phyloP scores from a whole-genome alignment of 441 rosid species.

The Bruguiera hainesii region DNA sequence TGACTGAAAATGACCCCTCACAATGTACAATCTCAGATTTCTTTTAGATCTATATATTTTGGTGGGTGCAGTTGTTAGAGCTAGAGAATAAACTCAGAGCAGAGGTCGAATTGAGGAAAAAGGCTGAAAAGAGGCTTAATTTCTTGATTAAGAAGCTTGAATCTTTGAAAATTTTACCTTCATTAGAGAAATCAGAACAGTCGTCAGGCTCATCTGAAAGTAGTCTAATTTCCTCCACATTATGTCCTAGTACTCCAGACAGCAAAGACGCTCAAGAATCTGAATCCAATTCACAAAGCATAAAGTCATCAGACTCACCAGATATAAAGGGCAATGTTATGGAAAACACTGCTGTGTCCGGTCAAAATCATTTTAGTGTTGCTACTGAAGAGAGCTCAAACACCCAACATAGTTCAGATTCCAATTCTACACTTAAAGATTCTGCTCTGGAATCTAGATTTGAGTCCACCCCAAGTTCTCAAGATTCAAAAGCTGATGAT shows the following conservation, averaged over 20 bases:
- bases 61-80: conserved; percentile 46
- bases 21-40: background rate
- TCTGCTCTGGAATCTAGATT: conserved; percentile 7
- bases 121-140: conserved; percentile 62
- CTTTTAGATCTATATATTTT: conserved; percentile 6
- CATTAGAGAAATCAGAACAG: conserved; percentile 34
- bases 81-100: conserved; percentile 57
- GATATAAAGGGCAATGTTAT: conserved; percentile 19
- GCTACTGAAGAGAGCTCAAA: conserved; percentile 21
- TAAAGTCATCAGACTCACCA: conserved; percentile 8
- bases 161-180: conserved; percentile 34
- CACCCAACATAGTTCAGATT: background rate
- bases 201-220: conserved; percentile 31
- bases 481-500: conserved; percentile 22
- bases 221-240: conserved; percentile 34
- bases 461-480: conserved; percentile 15
- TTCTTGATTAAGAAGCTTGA: conserved; percentile 56
- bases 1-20: background rate
- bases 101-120: conserved; percentile 56
- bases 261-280: conserved; percentile 24
- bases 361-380: conserved; percentile 19
- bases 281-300: conserved; percentile 22
- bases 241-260: conserved; percentile 33
- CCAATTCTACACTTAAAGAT: conserved; percentile 13
- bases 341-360: conserved; percentile 16